Percentiles rank a stretch among this genome's conserved stretches.
Evolutionary conservation across 2,329 filamentous ascomycete genomes (phyloP).

Genomic region (Endoconidiophora polonica): DNA sequence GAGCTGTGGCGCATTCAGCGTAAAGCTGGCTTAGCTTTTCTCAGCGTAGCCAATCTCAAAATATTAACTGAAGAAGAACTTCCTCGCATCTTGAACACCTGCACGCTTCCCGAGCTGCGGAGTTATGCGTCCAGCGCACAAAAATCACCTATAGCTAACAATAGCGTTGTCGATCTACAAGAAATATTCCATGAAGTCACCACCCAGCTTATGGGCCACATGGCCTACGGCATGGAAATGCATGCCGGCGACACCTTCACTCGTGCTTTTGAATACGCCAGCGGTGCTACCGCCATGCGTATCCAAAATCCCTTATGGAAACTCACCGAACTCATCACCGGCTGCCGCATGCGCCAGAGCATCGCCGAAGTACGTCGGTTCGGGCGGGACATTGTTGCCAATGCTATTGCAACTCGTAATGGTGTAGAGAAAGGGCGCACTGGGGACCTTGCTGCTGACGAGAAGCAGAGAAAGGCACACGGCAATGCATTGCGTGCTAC

Average conservation of each 20-base stretch:
- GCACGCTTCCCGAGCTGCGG: constrained; percentile 23
- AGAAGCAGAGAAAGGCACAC: too few species aligned
- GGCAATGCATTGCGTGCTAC: neutral
- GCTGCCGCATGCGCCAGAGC: constrained; percentile 30
- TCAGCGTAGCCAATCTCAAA: constrained; percentile 39
- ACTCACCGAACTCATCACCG: constrained; percentile 38
- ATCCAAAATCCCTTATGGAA: constrained; percentile 51
- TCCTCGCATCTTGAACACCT: constrained; percentile 32
- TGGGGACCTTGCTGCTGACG: too few species aligned
- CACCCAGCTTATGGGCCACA: constrained; percentile 48
- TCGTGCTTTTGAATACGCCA: constrained; percentile 44
- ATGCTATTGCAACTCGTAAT: constrained; percentile 29
- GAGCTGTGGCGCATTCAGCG: constrained; percentile 46
- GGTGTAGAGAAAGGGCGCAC: neutral
- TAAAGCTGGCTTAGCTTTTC: constrained; percentile 42
- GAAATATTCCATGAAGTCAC: constrained; percentile 46
- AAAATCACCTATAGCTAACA: constrained; percentile 14
- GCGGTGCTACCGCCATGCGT: constrained; percentile 39
- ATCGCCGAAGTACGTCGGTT: constrained; percentile 35
- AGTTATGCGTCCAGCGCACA: constrained; percentile 12
- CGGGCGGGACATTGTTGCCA: constrained; percentile 39
- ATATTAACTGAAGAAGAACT: constrained; percentile 40
- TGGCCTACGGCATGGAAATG: constrained; percentile 56
- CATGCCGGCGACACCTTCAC: constrained; percentile 44
- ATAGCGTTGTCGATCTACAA: constrained; percentile 34